Evolutionary conservation across 1,139 yeast genomes (phyloP).

Genomic region (Arxiozyma heterogenica): DNA sequence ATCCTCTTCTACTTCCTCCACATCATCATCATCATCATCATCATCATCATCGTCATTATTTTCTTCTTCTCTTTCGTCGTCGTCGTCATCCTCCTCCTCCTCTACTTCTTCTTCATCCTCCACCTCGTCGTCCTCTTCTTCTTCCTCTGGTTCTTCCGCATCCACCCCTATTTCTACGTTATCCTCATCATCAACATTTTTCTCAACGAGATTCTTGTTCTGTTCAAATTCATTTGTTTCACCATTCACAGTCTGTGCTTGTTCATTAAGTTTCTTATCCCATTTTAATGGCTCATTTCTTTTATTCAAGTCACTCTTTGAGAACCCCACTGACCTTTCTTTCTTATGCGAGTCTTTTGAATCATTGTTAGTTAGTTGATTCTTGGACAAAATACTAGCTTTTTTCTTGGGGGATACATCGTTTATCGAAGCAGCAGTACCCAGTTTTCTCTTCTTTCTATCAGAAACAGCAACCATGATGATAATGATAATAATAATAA

Average conservation of each 20-base stretch:
- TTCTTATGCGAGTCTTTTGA: neutral
- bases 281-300: too few relatives aligned
- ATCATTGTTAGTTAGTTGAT: neutral
- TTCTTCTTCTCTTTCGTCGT: slow-evolving; percentile 1
- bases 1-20: slow-evolving; percentile 7
- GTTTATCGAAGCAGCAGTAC: neutral
- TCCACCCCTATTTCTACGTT: neutral
- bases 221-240: too few relatives aligned
- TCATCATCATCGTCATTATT: slow-evolving; percentile 2
- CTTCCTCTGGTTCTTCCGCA: neutral
- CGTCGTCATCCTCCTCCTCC: slow-evolving; percentile 1
- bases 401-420: neutral
- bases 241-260: too few relatives aligned
- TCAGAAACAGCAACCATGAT: neutral
- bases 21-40: slow-evolving; percentile 5
- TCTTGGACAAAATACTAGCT: neutral
- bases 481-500: too few relatives aligned
- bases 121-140: neutral
- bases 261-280: neutral
- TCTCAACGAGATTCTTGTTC: too few relatives aligned
- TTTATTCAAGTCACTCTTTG: too few relatives aligned
- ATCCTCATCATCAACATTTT: neutral
- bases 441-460: neutral
- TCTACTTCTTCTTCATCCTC: neutral
- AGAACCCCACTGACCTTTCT: too few relatives aligned